Evolutionary conservation across 23 red algal genomes (phyloP).

Genomic region (Agarophyton chilense): DNA sequence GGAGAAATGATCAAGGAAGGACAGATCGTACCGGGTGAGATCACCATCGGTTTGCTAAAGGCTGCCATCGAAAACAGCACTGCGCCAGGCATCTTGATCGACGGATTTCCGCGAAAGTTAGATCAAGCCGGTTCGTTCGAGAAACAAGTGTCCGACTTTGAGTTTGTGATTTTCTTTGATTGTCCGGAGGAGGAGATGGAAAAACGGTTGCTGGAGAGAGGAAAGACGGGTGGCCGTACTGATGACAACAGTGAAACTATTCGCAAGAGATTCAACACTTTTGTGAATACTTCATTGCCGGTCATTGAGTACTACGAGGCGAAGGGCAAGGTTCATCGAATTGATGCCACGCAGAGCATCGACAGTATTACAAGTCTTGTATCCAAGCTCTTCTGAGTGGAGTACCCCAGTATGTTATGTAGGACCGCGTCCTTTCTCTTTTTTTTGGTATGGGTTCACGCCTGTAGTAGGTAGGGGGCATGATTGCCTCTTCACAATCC

Average conservation of each 20-base stretch:
- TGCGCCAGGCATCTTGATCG: conserved; percentile 90
- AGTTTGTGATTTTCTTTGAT: conserved; percentile 98
- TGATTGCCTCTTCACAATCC: neutral
- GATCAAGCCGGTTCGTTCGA: conserved; percentile 94
- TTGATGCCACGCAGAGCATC: conserved; percentile 76
- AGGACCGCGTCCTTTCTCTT: neutral
- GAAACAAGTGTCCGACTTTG: conserved; percentile 79
- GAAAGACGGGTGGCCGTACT: conserved; percentile 79
- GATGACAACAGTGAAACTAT: conserved; percentile 93
- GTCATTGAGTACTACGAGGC: conserved; percentile 93
- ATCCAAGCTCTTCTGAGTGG: conserved; percentile 18
- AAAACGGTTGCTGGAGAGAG: conserved; percentile 80
- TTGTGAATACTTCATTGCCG: conserved; percentile 89
- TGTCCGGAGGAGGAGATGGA: conserved; percentile 97
- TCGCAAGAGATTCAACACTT: conserved; percentile 96
- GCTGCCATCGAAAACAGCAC: conserved; percentile 65
- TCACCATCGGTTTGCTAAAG: conserved; percentile 86
- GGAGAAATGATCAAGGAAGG: conserved; percentile 96
- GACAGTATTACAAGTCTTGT: conserved; percentile 70
- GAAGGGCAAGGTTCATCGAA: conserved; percentile 81
- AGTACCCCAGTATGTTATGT: neutral
- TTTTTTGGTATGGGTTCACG: neutral
- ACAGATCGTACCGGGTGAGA: conserved; percentile 92
- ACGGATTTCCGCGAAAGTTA: conserved; percentile 96
- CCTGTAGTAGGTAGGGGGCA: neutral